Base-by-base conservation (phyloP, 148 eudicot genomes). In the Arbutus unedo region DNA sequence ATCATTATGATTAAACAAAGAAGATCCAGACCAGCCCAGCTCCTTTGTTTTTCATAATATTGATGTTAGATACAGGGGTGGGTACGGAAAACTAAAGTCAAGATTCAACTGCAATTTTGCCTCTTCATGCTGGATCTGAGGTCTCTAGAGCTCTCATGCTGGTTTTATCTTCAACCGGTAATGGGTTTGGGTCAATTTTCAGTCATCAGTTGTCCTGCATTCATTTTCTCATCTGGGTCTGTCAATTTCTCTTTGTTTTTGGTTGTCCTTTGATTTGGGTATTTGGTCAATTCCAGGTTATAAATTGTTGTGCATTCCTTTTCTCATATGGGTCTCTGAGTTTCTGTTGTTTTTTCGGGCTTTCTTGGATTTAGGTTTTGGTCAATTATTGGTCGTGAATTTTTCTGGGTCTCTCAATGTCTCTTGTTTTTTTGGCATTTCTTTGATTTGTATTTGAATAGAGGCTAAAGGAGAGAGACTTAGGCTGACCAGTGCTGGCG, bases 91-190 rank as follows among this genome's bases (percentile, higher is more conserved):
- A 5, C 10, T 66, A 81, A 83, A 81, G 82, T 86, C 82, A 83
- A 73, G 41, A 76, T 48, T 66, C 83, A 66, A 74, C 59, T 81
- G 79, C 79, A 56, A 16, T 54, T 45, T 81, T 67, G 80, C 57
- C 76, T 19, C 62, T 77, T 62, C 81, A 54, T 50, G 50, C 16
- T 85, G 88, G 88, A 88, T 88, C 90, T 83, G 83, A 71, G 57
- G 48, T 31, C 74, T 21, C 51, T 62, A 79, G 76, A 73, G 16
- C 74, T 43, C 84, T 59, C 81, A 81, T 70, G 82, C 83, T 85
- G 70, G 84, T 83, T 74, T 13, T 21, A 23, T 47, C 49, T 53
- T 31, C 55, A 49, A 80, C 16, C 70, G 59, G 77, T 67, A 43
- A 81, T 79, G 60, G 70, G 66, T 56, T 15, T 60, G 15, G 15